Evolutionary conservation across 352 stramenopile species (phyloP).

Genomic region (Saprolegnia parasitica): DNA sequence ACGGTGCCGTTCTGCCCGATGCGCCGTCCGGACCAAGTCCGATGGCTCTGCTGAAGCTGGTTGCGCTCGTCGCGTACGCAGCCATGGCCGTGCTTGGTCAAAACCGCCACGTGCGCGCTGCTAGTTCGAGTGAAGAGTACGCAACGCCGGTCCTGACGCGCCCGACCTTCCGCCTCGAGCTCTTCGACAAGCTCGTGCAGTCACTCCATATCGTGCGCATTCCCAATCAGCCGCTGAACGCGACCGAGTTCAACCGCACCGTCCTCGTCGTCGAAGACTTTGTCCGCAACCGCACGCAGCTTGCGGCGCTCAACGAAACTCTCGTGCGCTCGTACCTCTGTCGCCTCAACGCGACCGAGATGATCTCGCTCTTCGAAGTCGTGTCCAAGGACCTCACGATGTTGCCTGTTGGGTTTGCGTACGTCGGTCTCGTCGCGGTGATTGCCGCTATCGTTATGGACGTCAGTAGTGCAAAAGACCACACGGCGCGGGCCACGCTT

Average conservation of each 20-base stretch:
- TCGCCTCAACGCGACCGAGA: not conserved
- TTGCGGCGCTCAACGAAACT: not conserved
- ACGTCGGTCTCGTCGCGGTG: not conserved
- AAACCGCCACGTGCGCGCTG: no score
- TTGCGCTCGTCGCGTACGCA: no score
- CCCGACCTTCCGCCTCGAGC: conserved; percentile 8
- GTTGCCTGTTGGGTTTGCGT: conserved; percentile 1
- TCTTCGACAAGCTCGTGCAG: conserved; percentile 16
- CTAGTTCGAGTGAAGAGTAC: no score
- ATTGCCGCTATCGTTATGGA: not conserved
- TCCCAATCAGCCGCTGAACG: not conserved
- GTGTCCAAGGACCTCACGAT: not conserved
- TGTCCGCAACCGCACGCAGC: not conserved
- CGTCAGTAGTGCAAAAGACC: not conserved
- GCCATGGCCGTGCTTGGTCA: no score
- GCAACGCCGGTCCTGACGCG: not conserved
- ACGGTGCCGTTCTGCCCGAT: not conserved
- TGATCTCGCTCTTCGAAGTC: not conserved
- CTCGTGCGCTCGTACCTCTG: not conserved
- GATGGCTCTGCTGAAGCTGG: no score
- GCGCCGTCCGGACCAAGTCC: not conserved
- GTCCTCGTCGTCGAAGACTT: conserved; percentile 17
- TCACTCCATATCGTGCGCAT: conserved; percentile 9
- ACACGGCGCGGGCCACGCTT: not conserved
- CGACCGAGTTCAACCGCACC: conserved; percentile 18